A percentile compares a stretch with the other conserved stretches of the same genome.
These are phyloP conservation scores for Cladochytrium replicatum DNA, from an alignment of 192 early-diverging fungal genomes.

Conservation along the genomic window DNA sequence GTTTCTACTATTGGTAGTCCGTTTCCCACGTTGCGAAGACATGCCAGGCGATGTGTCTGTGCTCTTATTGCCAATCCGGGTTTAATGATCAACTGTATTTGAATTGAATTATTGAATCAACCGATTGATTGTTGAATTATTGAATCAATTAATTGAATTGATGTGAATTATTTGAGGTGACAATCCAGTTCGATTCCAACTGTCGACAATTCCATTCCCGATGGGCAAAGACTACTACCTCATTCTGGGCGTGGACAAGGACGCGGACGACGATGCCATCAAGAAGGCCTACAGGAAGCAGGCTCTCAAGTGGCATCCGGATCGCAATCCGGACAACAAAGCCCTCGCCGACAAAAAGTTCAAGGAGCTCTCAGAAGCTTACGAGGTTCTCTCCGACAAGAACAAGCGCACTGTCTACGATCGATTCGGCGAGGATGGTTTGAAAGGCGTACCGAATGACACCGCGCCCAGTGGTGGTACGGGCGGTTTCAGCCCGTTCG, in stretches of 20 bases:
- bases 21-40: too few relatives aligned
- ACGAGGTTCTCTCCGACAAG: conserved; percentile 46
- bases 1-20: too few relatives aligned
- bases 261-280: conserved; percentile 54
- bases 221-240: conserved; percentile 68
- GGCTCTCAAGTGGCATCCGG: conserved; percentile 77
- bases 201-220: too few relatives aligned
- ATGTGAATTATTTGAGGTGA: too few relatives aligned
- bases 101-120: too few relatives aligned
- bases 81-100: too few relatives aligned
- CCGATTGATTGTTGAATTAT: too few relatives aligned
- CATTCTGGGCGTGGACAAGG: conserved; percentile 47
- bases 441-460: conserved; percentile 26
- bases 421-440: conserved; percentile 43
- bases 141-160: too few relatives aligned
- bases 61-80: too few relatives aligned
- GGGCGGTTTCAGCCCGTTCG: conserved; percentile 44
- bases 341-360: conserved; percentile 65
- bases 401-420: conserved; percentile 47
- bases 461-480: conserved; percentile 33
- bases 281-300: conserved; percentile 51
- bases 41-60: too few relatives aligned
- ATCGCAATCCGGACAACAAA: conserved; percentile 58
- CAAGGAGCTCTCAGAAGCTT: conserved; percentile 54
- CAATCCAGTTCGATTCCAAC: too few relatives aligned